Conservation (phyloP, 1,284 basidiomycete genomes). For the Melampsora abietis-canadensis region DNA sequence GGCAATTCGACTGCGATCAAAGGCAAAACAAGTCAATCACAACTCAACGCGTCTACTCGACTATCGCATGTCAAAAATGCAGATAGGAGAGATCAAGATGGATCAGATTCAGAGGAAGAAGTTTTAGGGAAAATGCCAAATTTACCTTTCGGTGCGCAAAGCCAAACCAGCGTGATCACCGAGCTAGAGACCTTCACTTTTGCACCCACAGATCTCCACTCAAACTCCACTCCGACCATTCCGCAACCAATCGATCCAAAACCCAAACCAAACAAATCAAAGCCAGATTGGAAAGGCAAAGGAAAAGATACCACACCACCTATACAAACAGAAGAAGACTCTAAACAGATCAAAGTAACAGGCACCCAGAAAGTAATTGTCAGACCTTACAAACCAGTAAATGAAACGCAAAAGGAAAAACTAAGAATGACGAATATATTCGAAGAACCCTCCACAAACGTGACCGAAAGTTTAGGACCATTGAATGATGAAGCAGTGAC, state of each 20-base stretch:
- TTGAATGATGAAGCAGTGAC: neutral
- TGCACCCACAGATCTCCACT: neutral
- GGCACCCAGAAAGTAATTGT: slow-evolving; percentile 36
- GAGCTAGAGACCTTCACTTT: slow-evolving; percentile 42
- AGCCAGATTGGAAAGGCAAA: slow-evolving; percentile 12
- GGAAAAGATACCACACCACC: neutral
- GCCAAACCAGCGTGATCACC: slow-evolving; percentile 27
- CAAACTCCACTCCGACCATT: neutral
- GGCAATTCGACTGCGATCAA: neutral
- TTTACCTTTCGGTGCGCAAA: slow-evolving; percentile 33
- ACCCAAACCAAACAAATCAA: neutral
- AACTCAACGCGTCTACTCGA: neutral
- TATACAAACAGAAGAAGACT: neutral
- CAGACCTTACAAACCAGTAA: slow-evolving; percentile 32
- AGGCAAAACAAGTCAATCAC: neutral
- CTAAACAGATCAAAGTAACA: slow-evolving; percentile 16
- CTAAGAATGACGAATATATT: neutral
- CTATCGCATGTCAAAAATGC: neutral
- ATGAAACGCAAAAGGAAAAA: neutral
- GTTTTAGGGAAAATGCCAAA: slow-evolving; percentile 9
- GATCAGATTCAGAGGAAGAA: neutral
- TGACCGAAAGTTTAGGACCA: neutral
- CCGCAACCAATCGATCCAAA: too few relatives aligned
- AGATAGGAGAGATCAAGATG: neutral
- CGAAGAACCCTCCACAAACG: neutral